Conservation (phyloP, 139 green algal genomes). For the Volvox reticuliferus region DNA sequence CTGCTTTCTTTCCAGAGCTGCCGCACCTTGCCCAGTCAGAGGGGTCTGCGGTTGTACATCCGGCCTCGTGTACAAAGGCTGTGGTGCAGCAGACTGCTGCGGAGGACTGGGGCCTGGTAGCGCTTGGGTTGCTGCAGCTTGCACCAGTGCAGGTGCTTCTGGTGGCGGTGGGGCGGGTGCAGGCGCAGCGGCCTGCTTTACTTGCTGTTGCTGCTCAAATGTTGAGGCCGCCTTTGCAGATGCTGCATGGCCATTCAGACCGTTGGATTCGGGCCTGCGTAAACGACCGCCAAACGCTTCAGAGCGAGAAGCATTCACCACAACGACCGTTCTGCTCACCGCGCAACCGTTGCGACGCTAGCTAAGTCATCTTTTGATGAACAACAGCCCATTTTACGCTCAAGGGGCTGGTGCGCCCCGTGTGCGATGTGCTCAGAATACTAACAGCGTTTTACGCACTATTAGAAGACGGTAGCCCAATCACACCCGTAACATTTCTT, state of each 20-base stretch:
- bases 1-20: background rate
- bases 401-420: background rate
- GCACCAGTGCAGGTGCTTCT: background rate
- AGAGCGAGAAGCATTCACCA: background rate
- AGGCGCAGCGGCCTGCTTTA: background rate
- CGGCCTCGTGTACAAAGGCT: slow-evolving; percentile 35
- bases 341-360: background rate
- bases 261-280: slow-evolving; percentile 10
- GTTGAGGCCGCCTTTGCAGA: background rate
- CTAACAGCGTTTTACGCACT: background rate
- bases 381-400: slow-evolving; percentile 19
- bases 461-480: background rate
- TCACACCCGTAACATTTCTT: background rate
- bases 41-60: background rate
- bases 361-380: background rate
- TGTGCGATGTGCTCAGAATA: background rate
- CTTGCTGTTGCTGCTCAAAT: background rate
- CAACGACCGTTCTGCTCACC: background rate
- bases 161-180: background rate
- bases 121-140: background rate
- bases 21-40: background rate
- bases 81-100: background rate
- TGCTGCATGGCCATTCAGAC: background rate
- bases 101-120: background rate
- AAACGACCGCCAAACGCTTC: background rate